A percentile compares a stretch with the other conserved stretches of the same genome.
Conservation (phyloP, 805 yeast species). For the Saccharomycopsis babjevae region DNA sequence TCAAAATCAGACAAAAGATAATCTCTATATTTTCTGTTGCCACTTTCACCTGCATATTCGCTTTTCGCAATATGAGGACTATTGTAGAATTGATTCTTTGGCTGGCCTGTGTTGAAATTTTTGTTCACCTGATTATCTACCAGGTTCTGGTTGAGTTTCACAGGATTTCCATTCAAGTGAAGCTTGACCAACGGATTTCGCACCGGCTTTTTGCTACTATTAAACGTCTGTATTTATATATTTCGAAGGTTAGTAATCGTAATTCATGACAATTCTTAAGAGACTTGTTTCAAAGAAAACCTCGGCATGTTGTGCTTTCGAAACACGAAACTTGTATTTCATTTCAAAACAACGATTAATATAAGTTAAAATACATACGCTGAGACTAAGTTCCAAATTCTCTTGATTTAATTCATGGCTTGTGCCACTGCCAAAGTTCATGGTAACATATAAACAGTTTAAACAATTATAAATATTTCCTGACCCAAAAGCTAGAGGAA, state of each 20-base stretch:
- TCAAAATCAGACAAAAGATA: slow-evolving; percentile 60
- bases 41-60: background rate
- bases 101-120: background rate
- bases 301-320: too few species aligned
- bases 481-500: background rate
- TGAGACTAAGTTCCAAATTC: background rate
- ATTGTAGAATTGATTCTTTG: background rate
- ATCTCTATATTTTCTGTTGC: slow-evolving; percentile 2
- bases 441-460: background rate
- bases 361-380: background rate
- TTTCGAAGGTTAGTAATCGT: background rate
- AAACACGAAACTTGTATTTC: too few species aligned
- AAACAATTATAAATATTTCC: too few species aligned
- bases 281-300: too few species aligned
- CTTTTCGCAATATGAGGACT: background rate
- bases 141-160: background rate
- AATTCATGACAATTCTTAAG: background rate
- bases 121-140: background rate
- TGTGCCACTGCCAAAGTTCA: background rate
- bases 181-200: slow-evolving; percentile 18
- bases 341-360: too few species aligned
- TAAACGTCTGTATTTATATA: background rate
- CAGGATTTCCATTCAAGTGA: slow-evolving; percentile 13
- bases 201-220: background rate
- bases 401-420: background rate